Conservation (phyloP, 208 protist species). For the Acanthamoeba triangularis region DNA sequence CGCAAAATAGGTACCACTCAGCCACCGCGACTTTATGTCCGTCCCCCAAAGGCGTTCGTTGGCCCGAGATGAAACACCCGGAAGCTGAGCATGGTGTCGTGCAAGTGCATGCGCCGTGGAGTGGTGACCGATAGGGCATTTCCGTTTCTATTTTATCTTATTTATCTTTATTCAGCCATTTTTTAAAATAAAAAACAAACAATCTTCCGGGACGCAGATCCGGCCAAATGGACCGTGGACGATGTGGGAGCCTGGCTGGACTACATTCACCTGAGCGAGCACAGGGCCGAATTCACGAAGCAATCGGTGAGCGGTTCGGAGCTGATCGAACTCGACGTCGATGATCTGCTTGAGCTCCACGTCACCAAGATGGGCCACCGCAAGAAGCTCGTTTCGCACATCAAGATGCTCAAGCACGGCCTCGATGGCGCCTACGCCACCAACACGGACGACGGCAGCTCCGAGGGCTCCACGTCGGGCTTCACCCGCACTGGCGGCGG, state of each 20-base stretch:
- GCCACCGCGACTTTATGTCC: too few relatives aligned
- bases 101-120: too few relatives aligned
- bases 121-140: too few relatives aligned
- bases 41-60: too few relatives aligned
- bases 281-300: conserved; percentile 49
- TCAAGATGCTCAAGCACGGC: conserved; percentile 51
- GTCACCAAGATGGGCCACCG: conserved; percentile 53
- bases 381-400: neutral
- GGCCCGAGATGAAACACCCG: too few relatives aligned
- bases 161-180: neutral
- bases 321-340: conserved; percentile 4
- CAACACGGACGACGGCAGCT: neutral
- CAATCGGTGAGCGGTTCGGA: conserved; percentile 31
- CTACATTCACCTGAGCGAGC: conserved; percentile 64
- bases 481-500: neutral
- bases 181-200: conserved; percentile 14
- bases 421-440: conserved; percentile 30
- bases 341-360: conserved; percentile 18
- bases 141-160: neutral
- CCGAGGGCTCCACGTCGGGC: neutral
- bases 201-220: too few relatives aligned
- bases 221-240: conserved; percentile 48
- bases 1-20: neutral
- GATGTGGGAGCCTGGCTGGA: conserved; percentile 36
- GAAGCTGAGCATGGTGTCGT: too few relatives aligned